These are phyloP conservation scores for Phytopythium vexans DNA, from an alignment of 352 stramenopile genomes.

Conservation along the genomic window DNA sequence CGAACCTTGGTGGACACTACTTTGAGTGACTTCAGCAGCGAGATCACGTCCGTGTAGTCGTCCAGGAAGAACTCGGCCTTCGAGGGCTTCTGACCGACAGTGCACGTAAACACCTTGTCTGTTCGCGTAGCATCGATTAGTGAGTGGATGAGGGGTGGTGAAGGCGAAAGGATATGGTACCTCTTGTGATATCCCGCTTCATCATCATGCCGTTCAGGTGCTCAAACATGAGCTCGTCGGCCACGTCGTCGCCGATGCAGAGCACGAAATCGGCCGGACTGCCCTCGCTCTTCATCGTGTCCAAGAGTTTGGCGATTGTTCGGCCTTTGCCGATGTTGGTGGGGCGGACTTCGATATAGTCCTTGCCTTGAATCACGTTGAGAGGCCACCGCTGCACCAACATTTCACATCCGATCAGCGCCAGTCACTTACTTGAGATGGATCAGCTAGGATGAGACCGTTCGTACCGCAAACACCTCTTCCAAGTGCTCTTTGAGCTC, in stretches of 20 bases:
- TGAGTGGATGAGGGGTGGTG: constrained; percentile 1
- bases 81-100: constrained; percentile 97
- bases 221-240: constrained; percentile 98
- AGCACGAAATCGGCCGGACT: constrained; percentile 94
- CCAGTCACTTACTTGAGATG: not conserved
- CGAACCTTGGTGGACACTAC: constrained; percentile 72
- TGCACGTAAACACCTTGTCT: constrained; percentile 93
- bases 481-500: constrained; percentile 97
- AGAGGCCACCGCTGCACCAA: constrained; percentile 60
- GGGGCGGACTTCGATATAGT: constrained; percentile 98
- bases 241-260: constrained; percentile 97
- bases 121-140: constrained; percentile 16
- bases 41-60: constrained; percentile 93
- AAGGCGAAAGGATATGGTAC: constrained; percentile 11
- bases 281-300: constrained; percentile 53
- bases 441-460: no score
- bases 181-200: constrained; percentile 35
- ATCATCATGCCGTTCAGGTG: constrained; percentile 53
- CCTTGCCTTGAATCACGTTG: constrained; percentile 85
- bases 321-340: constrained; percentile 97
- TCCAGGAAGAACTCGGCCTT: constrained; percentile 96
- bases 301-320: constrained; percentile 92
- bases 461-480: constrained; percentile 77
- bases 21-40: constrained; percentile 84
- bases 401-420: not conserved